Base-by-base conservation (phyloP, 441 rosid species). In the Lepidium campestre region DNA sequence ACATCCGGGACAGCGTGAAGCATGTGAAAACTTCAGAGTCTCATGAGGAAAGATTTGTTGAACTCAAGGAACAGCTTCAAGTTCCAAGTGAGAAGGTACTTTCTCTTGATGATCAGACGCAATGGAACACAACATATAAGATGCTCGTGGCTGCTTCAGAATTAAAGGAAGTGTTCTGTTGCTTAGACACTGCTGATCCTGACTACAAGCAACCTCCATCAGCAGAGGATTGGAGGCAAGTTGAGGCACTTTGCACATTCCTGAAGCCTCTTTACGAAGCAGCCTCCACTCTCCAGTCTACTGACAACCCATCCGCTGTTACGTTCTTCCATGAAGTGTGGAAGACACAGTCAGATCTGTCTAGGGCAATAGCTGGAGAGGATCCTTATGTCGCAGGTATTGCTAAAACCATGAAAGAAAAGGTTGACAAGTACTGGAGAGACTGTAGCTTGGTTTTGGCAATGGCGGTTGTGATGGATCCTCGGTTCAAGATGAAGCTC, bases 401-500 rank as follows among this genome's bases (percentile, higher is more conserved):
- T 29, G 34, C 34, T 7, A 29, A 29, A 7, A 29, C 34, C 34
- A 29, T 29, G 34, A 29, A 29, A 29, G 34, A 29, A 7, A 29
- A 29, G 34, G 34, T 29, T 29, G 34, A 29, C 10, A 29, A 7
- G 7, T 29, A 89, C 80, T 86, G 92, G 94, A 83, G 77, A 67
- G 89, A 85, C 52, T 85, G 88, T 78, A 79, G 92, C 84, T 73
- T 89, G 73, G 82, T 82, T 71, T 71, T 91, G 83, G 92, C 98
- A 10, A 60, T 82, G 66, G 92, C 94, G 5, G 85, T 83, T 3
- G 84, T 86, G 57, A 86, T 91, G 98, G 98, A 91, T 79, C 96
- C 98, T 7, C 86, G 94, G 42, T 91, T 89, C 81, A 91, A 87
- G 77, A 81, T 91, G 98, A 91, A 87, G 81, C 92, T 91, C 22